Evolutionary conservation across 179 eudicot genomes (phyloP).

Genomic region (Corrigiola litoralis): DNA sequence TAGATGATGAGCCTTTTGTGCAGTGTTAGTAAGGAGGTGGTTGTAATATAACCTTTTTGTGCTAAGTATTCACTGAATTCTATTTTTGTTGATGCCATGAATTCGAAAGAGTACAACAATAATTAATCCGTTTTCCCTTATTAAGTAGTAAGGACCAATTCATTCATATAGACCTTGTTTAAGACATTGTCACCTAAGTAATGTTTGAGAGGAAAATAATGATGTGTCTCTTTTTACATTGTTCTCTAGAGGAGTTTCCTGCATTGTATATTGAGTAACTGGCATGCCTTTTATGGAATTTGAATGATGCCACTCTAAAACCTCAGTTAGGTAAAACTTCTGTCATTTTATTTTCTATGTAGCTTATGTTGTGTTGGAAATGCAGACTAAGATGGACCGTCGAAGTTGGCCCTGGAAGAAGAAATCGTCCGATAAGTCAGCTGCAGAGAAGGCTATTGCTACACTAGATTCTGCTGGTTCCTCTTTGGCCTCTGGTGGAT

Average conservation of each 20-base stretch:
- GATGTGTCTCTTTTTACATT: too few relatives aligned
- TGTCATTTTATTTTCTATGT: neutral
- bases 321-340: neutral
- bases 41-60: neutral
- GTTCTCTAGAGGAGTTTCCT: neutral
- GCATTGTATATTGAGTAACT: neutral
- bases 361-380: neutral
- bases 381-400: constrained; percentile 62
- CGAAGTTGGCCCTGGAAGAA: constrained; percentile 97
- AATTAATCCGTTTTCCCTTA: too few relatives aligned
- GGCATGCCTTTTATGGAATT: neutral
- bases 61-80: neutral
- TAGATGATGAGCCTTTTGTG: constrained; percentile 9
- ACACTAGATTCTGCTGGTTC: constrained; percentile 50
- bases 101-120: too few relatives aligned
- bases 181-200: neutral
- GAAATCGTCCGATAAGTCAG: constrained; percentile 74
- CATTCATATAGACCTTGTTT: neutral
- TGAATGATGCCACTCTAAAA: neutral
- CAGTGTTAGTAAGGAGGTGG: neutral
- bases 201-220: neutral
- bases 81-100: neutral
- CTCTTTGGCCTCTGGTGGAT: constrained; percentile 34
- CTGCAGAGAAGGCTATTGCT: constrained; percentile 53
- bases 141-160: neutral